These are phyloP conservation scores for Insectozyma bohioensis DNA, from an alignment of 1,139 yeast species.

Conservation along the genomic window DNA sequence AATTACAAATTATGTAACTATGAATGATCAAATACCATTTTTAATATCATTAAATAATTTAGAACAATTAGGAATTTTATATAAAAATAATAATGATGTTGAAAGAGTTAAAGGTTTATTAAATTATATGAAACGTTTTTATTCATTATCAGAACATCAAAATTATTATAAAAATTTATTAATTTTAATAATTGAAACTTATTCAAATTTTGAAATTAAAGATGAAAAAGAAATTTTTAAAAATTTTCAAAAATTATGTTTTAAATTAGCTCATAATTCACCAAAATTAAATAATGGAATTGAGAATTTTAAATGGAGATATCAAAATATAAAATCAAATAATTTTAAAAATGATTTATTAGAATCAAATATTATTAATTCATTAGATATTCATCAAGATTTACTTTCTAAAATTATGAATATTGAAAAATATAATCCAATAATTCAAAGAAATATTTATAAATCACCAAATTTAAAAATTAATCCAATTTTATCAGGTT, in stretches of 20 bases:
- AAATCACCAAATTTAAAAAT: slow-evolving; percentile 16
- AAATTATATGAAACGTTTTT: slow-evolving; percentile 38
- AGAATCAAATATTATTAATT: slow-evolving; percentile 4
- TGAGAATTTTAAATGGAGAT: slow-evolving; percentile 21
- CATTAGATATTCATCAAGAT: slow-evolving; percentile 21
- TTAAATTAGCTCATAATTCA: slow-evolving; percentile 11
- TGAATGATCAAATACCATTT: slow-evolving; percentile 30
- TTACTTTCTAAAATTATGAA: slow-evolving; percentile 14
- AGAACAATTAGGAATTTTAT: slow-evolving; percentile 28
- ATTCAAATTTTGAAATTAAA: slow-evolving; percentile 26
- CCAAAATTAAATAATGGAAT: slow-evolving; percentile 12
- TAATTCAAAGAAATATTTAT: slow-evolving; percentile 29
- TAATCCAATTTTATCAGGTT: slow-evolving; percentile 26
- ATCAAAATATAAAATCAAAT: slow-evolving; percentile 22
- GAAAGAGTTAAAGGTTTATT: slow-evolving; percentile 30
- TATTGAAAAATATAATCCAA: slow-evolving; percentile 25
- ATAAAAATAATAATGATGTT: slow-evolving; percentile 26
- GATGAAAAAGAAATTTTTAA: slow-evolving; percentile 28
- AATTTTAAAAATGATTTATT: slow-evolving; percentile 5
- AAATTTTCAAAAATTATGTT: slow-evolving; percentile 23
- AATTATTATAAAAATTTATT: slow-evolving; percentile 30
- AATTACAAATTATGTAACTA: slow-evolving; percentile 18
- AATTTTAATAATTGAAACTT: slow-evolving; percentile 32
- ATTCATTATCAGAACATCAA: slow-evolving; percentile 24
- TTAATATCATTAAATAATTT: slow-evolving; percentile 28